Conservation (phyloP, 805 yeast genomes). For the Metschnikowia dekortorum region DNA sequence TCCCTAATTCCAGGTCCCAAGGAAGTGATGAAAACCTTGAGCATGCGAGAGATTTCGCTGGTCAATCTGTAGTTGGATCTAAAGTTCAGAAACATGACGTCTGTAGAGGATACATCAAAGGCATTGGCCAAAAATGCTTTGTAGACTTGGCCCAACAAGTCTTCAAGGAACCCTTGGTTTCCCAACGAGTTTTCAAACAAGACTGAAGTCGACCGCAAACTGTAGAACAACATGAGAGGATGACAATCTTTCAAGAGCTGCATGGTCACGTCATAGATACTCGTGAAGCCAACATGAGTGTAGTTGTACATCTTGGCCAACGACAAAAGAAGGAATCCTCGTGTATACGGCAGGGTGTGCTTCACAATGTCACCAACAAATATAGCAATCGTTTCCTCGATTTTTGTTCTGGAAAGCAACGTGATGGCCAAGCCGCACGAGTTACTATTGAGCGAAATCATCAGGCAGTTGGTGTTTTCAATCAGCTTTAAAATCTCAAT, state of each 20-base stretch:
- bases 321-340: slow-evolving; percentile 40
- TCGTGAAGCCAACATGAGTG: slow-evolving; percentile 27
- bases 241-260: slow-evolving; percentile 75
- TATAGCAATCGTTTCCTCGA: slow-evolving; percentile 24
- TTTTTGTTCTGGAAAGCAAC: slow-evolving; percentile 18
- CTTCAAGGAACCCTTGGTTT: slow-evolving; percentile 39
- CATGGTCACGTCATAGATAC: slow-evolving; percentile 52
- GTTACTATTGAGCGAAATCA: slow-evolving; percentile 50
- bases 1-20: slow-evolving; percentile 37
- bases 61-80: slow-evolving; percentile 29
- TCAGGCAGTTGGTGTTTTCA: slow-evolving; percentile 32
- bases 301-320: slow-evolving; percentile 28
- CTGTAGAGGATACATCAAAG: slow-evolving; percentile 34
- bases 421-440: slow-evolving; percentile 49
- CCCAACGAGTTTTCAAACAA: slow-evolving; percentile 55
- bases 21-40: slow-evolving; percentile 30
- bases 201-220: slow-evolving; percentile 54
- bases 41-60: slow-evolving; percentile 20
- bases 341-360: slow-evolving; percentile 56
- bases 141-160: slow-evolving; percentile 30
- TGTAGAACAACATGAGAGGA: slow-evolving; percentile 74
- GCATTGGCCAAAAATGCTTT: slow-evolving; percentile 31
- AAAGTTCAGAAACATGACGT: slow-evolving; percentile 32
- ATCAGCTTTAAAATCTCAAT: slow-evolving; percentile 48
- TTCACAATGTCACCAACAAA: slow-evolving; percentile 60